A percentile compares a stretch with the other conserved stretches of the same genome.
Evolutionary conservation across 257 asterid species (phyloP).

Genomic region (Pogostemon cablin): DNA sequence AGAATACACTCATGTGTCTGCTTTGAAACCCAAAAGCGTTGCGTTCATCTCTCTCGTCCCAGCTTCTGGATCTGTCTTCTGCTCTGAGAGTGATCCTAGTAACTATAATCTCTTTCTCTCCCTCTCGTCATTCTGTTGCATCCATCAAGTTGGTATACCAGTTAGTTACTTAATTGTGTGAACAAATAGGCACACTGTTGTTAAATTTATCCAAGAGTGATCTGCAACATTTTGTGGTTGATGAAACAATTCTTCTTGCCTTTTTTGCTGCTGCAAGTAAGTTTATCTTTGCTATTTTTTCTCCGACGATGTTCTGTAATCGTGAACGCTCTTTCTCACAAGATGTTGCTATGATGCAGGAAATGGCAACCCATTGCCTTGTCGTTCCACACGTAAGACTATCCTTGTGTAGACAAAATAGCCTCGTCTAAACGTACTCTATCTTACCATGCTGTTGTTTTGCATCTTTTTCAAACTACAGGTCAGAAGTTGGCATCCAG

Average conservation of each 20-base stretch:
- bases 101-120: constrained; percentile 32
- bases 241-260: constrained; percentile 66
- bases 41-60: constrained; percentile 62
- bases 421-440: too few relatives aligned
- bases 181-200: constrained; percentile 58
- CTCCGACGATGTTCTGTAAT: background rate
- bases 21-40: constrained; percentile 68
- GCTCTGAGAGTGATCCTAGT: constrained; percentile 77
- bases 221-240: constrained; percentile 65
- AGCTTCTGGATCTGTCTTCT: constrained; percentile 56
- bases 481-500: constrained; percentile 75
- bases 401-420: background rate
- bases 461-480: constrained; percentile 38
- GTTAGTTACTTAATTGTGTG: background rate
- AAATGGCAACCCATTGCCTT: constrained; percentile 61
- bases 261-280: constrained; percentile 73
- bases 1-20: constrained; percentile 62
- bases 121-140: background rate
- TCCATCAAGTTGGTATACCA: background rate
- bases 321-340: background rate
- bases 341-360: constrained; percentile 48
- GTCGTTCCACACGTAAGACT: constrained; percentile 69
- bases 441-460: background rate
- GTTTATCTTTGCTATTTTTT: constrained; percentile 23
- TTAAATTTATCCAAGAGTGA: constrained; percentile 59